These are phyloP conservation scores for Ilex aquifolium DNA, from an alignment of 257 asterid species.

Conservation along the genomic window DNA sequence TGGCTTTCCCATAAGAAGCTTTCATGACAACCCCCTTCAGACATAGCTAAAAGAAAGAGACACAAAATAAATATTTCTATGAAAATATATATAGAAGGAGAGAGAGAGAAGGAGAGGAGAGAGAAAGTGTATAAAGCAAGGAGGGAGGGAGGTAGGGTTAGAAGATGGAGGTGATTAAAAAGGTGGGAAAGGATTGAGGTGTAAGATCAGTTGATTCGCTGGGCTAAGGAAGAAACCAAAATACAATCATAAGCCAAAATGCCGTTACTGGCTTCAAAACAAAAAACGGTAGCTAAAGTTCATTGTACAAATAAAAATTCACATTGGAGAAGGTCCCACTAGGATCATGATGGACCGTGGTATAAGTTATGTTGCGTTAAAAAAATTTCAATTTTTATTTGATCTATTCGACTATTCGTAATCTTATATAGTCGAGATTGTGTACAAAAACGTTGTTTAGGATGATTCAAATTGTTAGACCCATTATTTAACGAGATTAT, in stretches of 20 bases:
- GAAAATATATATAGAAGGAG: neutral
- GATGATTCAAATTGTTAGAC: too few species aligned
- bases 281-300: conserved; percentile 23
- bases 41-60: conserved; percentile 22
- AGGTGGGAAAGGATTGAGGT: conserved; percentile 1
- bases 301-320: conserved; percentile 1
- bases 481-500: too few species aligned
- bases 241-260: conserved; percentile 47
- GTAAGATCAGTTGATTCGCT: conserved; percentile 18
- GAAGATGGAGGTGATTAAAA: neutral
- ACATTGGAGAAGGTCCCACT: conserved; percentile 17
- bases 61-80: neutral
- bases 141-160: neutral
- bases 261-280: conserved; percentile 50
- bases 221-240: conserved; percentile 33
- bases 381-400: too few species aligned
- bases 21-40: conserved; percentile 23
- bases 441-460: too few species aligned
- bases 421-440: too few species aligned
- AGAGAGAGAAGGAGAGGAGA: neutral
- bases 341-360: too few species aligned
- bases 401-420: too few species aligned
- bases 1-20: conserved; percentile 29
- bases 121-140: neutral
- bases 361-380: too few species aligned